Evolutionary conservation across 2,329 filamentous ascomycete species (phyloP).

Genomic region (Harringtonia lauricola): DNA sequence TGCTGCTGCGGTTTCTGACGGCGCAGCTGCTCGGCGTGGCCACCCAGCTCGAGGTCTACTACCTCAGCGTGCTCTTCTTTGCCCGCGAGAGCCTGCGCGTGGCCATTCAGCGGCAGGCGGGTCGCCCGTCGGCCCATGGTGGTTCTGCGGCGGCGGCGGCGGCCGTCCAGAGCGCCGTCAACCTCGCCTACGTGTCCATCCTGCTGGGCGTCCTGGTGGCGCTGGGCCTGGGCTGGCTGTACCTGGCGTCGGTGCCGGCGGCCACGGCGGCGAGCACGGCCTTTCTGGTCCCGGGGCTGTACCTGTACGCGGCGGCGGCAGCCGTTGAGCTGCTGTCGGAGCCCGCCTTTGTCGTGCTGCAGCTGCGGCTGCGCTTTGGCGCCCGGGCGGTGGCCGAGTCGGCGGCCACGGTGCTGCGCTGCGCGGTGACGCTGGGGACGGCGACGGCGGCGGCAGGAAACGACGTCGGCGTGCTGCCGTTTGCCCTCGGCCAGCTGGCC

Average conservation of each 20-base stretch:
- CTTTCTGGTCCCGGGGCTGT: constrained; percentile 45
- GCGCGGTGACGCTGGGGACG: constrained; percentile 58
- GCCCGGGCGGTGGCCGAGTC: constrained; percentile 76
- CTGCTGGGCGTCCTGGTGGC: constrained; percentile 56
- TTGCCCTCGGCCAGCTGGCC: constrained; percentile 73
- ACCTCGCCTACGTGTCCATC: constrained; percentile 74
- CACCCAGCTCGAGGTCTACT: constrained; percentile 85
- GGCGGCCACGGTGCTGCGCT: constrained; percentile 68
- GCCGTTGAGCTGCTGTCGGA: constrained; percentile 72
- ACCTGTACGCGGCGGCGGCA: constrained; percentile 45
- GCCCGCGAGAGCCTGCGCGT: constrained; percentile 82
- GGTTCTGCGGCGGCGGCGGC: too few species aligned
- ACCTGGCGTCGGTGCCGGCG: constrained; percentile 40
- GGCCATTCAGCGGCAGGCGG: constrained; percentile 78
- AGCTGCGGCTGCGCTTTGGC: constrained; percentile 69
- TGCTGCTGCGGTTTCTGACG: constrained; percentile 79
- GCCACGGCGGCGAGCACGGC: constrained; percentile 35
- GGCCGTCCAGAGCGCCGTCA: constrained; percentile 62
- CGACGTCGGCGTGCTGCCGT: constrained; percentile 59
- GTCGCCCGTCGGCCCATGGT: too few species aligned
- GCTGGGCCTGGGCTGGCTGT: constrained; percentile 53
- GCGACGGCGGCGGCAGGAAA: constrained; percentile 46
- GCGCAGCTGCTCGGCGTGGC: constrained; percentile 76
- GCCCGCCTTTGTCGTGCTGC: constrained; percentile 79
- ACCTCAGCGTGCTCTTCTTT: constrained; percentile 89